phyloP scores from a whole-genome alignment of 768 basidiomycete species.

The Suillus cothurnatus region DNA sequence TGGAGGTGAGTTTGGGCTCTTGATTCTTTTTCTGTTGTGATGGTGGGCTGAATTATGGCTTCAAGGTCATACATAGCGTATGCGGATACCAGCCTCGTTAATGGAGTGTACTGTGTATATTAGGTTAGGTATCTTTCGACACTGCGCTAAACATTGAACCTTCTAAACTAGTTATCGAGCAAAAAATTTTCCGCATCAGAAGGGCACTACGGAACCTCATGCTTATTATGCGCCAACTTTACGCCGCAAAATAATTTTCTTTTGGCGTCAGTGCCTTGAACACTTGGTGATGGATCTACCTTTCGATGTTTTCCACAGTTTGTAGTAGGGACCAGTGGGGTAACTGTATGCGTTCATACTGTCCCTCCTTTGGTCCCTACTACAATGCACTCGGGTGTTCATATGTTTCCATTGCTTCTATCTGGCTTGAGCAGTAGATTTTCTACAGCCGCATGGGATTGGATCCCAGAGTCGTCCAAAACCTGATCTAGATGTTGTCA shows the following conservation, averaged over 20 bases:
- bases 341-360: not conserved
- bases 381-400: not conserved
- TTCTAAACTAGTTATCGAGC: not conserved
- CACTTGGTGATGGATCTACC: not conserved
- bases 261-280: not conserved
- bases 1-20: constrained; percentile 21
- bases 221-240: not conserved
- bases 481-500: not conserved
- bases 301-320: not conserved
- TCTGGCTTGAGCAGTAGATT: not conserved
- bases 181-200: not conserved
- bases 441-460: not conserved
- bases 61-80: not conserved
- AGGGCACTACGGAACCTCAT: not conserved
- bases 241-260: not conserved
- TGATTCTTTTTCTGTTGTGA: not conserved
- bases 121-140: not conserved
- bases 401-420: not conserved
- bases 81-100: not conserved
- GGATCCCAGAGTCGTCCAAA: not conserved
- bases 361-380: not conserved
- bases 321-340: not conserved
- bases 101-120: not conserved
- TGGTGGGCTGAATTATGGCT: not conserved
- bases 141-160: not conserved